A percentile compares a stretch with the other conserved stretches of the same genome.
Conservation (phyloP, 495 filamentous ascomycete genomes). For the Monascus purpureus region DNA sequence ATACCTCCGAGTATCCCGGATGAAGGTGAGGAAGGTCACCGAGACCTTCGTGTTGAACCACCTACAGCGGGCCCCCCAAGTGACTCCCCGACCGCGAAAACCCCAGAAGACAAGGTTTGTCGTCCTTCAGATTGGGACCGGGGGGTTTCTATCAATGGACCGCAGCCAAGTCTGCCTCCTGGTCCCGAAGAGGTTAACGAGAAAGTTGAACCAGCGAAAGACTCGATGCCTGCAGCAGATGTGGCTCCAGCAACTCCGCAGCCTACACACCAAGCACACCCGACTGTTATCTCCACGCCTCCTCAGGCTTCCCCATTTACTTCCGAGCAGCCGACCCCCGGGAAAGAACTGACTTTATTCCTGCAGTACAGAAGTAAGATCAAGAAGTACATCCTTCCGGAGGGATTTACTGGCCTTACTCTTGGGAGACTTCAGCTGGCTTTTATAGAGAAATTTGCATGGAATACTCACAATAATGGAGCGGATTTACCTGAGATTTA, state of each 20-base stretch:
- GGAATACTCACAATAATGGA: slow-evolving; percentile 92
- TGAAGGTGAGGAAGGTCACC: slow-evolving; percentile 33
- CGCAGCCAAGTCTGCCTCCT: slow-evolving; percentile 17
- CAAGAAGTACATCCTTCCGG: slow-evolving; percentile 84
- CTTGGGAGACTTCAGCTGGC: slow-evolving; percentile 81
- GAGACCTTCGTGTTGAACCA: slow-evolving; percentile 14
- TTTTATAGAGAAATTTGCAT: slow-evolving; percentile 99
- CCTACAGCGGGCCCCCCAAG: slow-evolving; percentile 21
- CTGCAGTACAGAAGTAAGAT: slow-evolving; percentile 93
- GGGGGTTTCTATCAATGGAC: slow-evolving; percentile 9
- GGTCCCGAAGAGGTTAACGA: slow-evolving; percentile 24
- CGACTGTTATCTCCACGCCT: slow-evolving; percentile 18
- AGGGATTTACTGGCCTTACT: slow-evolving; percentile 69
- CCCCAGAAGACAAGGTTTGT: slow-evolving; percentile 46
- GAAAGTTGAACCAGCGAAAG: slow-evolving; percentile 37
- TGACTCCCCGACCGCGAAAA: slow-evolving; percentile 34
- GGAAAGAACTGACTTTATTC: slow-evolving; percentile 90
- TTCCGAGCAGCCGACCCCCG: slow-evolving; percentile 59
- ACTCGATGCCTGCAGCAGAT: slow-evolving; percentile 15
- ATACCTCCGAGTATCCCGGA: slow-evolving; percentile 52
- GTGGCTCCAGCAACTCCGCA: slow-evolving; percentile 24
- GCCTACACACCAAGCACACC: slow-evolving; percentile 12
- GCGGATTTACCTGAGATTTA: slow-evolving; percentile 92
- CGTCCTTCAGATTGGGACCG: slow-evolving; percentile 22
- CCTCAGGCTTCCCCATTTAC: slow-evolving; percentile 37